These are phyloP conservation scores for Oldenlandia corymbosa DNA, from an alignment of 257 asterid genomes.

Conservation along the genomic window DNA sequence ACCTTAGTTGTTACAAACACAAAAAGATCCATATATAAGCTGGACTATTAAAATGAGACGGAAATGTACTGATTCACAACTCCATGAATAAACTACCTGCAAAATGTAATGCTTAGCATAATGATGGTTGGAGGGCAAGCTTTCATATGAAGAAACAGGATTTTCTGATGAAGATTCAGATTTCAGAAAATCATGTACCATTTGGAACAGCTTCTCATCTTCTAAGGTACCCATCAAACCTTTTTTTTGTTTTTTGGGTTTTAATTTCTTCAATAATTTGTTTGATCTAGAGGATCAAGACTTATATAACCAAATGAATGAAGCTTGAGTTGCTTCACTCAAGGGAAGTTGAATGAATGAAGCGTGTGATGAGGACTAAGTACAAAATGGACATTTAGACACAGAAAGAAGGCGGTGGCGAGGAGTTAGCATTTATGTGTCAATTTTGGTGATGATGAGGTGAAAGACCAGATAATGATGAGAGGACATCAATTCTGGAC, in stretches of 20 bases:
- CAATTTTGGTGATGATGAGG: not conserved
- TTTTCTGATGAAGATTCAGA: slow-evolving; percentile 9
- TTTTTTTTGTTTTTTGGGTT: not conserved
- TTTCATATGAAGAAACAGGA: not conserved
- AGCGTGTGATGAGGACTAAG: not conserved
- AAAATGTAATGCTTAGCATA: slow-evolving; percentile 15
- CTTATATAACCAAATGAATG: not conserved
- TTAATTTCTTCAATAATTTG: too few relatives aligned
- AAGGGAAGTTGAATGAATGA: too few relatives aligned
- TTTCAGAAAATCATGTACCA: slow-evolving; percentile 20
- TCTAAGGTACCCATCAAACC: slow-evolving; percentile 22
- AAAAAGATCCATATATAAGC: too few relatives aligned
- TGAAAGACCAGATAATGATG: slow-evolving; percentile 5
- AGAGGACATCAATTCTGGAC: not conserved
- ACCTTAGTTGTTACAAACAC: too few relatives aligned
- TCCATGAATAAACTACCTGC: slow-evolving; percentile 16
- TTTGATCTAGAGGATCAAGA: too few relatives aligned
- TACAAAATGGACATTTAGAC: not conserved
- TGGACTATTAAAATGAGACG: too few relatives aligned
- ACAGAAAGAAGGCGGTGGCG: too few relatives aligned
- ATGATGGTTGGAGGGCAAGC: not conserved
- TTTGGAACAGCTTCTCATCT: slow-evolving; percentile 21
- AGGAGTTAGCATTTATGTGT: not conserved
- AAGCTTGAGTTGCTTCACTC: not conserved
- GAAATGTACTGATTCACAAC: too few relatives aligned